Evolutionary conservation across 345 rosid genomes (phyloP).

Genomic region (Eucalyptus pauciflora): DNA sequence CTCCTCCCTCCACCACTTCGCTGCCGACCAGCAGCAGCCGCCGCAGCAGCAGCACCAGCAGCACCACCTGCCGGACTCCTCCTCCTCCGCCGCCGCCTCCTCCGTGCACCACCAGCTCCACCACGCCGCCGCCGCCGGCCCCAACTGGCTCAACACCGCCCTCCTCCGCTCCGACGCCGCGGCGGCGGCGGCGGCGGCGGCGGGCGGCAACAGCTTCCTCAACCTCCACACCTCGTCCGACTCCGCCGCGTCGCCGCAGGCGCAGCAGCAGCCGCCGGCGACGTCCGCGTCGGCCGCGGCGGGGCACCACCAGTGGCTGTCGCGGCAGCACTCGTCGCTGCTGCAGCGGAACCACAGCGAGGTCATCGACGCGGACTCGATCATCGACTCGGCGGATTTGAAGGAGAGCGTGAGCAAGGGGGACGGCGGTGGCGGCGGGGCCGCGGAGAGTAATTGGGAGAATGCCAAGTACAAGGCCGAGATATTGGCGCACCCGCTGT

Average conservation of each 20-base stretch:
- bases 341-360: slow-evolving; percentile 22
- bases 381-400: slow-evolving; percentile 20
- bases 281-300: slow-evolving; percentile 11
- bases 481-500: slow-evolving; percentile 77
- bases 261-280: neutral
- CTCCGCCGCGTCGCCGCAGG: neutral
- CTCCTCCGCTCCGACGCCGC: slow-evolving; percentile 45
- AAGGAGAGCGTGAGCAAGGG: slow-evolving; percentile 22
- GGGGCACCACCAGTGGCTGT: slow-evolving; percentile 59
- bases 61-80: slow-evolving; percentile 22
- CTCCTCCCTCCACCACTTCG: slow-evolving; percentile 57
- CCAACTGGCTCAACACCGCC: slow-evolving; percentile 87
- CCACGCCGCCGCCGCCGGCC: slow-evolving; percentile 2
- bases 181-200: neutral
- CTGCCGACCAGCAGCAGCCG: slow-evolving; percentile 36
- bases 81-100: slow-evolving; percentile 14
- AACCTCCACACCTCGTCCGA: slow-evolving; percentile 53
- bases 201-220: slow-evolving; percentile 51
- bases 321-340: slow-evolving; percentile 47
- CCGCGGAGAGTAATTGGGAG: slow-evolving; percentile 54
- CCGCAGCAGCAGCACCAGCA: slow-evolving; percentile 30
- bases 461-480: slow-evolving; percentile 84
- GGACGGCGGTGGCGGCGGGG: slow-evolving; percentile 10
- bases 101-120: neutral
- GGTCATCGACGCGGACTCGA: slow-evolving; percentile 27